phyloP scores from a whole-genome alignment of 202 grass and related monocot species.

The Schoenoplectus triqueter region DNA sequence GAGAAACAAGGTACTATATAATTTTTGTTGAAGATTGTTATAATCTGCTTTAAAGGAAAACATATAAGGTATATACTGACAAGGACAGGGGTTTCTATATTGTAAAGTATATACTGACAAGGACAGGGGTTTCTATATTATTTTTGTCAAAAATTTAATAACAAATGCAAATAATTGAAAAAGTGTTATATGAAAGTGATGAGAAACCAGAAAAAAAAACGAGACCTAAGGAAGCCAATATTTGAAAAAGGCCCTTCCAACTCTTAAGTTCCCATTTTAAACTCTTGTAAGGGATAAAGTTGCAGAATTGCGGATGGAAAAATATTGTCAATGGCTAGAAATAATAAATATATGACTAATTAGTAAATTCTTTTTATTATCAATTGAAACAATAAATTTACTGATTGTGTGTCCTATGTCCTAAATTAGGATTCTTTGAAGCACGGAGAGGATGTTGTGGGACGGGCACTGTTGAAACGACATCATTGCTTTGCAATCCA shows the following conservation, averaged over 20 bases:
- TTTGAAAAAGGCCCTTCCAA: too few species aligned
- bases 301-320: neutral
- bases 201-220: too few species aligned
- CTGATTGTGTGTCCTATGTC: neutral
- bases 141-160: too few species aligned
- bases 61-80: neutral
- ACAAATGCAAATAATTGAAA: too few species aligned
- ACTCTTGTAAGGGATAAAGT: too few species aligned
- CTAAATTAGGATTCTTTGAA: constrained; percentile 74
- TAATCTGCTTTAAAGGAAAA: neutral
- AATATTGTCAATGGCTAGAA: neutral
- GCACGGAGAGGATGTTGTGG: constrained; percentile 74
- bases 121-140: too few species aligned
- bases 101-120: neutral
- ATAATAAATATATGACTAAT: neutral
- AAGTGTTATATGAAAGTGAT: too few species aligned
- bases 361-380: neutral
- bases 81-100: neutral
- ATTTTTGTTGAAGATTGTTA: neutral
- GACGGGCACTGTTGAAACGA: constrained; percentile 88
- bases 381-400: neutral
- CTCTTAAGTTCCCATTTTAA: too few species aligned
- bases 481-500: constrained; percentile 80
- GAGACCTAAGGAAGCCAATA: too few species aligned
- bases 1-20: constrained; percentile 50